Evolutionary conservation across 176 grass and related monocot genomes (phyloP).

Genomic region (Saccharum officinarum): DNA sequence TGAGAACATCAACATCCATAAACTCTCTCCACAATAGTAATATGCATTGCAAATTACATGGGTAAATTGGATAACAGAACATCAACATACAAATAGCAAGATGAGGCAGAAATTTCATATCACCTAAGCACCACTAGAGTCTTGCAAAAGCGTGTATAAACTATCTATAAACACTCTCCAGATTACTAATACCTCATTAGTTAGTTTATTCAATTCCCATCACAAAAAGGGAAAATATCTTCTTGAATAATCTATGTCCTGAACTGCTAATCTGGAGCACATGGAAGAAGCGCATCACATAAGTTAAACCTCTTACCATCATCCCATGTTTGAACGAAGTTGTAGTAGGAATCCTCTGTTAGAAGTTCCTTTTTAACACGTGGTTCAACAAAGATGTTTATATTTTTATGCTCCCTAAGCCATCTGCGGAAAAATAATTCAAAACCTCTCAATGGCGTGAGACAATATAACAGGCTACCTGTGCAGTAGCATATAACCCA

Average conservation of each 20-base stretch:
- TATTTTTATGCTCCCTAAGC: slow-evolving; percentile 79
- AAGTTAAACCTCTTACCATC: slow-evolving; percentile 60
- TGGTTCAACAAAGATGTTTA: slow-evolving; percentile 89
- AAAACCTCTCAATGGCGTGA: neutral
- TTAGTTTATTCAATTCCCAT: neutral
- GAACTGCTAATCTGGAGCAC: neutral
- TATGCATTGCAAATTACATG: neutral
- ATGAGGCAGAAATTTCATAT: neutral
- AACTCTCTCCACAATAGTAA: neutral
- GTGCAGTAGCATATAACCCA: slow-evolving; percentile 7
- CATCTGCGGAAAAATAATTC: slow-evolving; percentile 62
- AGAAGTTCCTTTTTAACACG: slow-evolving; percentile 79
- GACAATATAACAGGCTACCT: neutral
- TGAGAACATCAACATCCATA: neutral
- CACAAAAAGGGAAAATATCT: neutral
- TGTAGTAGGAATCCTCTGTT: slow-evolving; percentile 51
- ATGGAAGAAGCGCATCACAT: neutral
- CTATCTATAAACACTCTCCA: neutral
- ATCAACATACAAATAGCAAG: neutral
- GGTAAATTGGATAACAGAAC: neutral
- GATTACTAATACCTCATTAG: neutral
- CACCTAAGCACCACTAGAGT: neutral
- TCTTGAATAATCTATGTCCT: neutral
- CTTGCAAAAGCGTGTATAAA: neutral
- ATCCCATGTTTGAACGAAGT: slow-evolving; percentile 90